phyloP scores from a whole-genome alignment of 371 early-diverging fungal genomes.

The Mucor indicus region DNA sequence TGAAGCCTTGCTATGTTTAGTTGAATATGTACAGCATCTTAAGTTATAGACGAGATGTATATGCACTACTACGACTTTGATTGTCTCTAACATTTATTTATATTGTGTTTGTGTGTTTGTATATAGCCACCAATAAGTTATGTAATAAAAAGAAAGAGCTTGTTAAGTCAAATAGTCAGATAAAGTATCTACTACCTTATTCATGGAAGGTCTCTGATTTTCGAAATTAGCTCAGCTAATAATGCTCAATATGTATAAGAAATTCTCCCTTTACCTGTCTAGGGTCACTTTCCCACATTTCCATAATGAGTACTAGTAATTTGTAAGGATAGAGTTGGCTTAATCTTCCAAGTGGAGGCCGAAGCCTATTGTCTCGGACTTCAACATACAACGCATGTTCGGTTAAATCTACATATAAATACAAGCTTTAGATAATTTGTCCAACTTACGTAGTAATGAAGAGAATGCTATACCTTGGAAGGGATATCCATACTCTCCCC shows the following conservation, averaged over 20 bases:
- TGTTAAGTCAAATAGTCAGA: constrained; percentile 20
- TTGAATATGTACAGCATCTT: no score
- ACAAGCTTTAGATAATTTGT: no score
- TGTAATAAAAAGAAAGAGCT: no score
- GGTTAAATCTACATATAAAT: constrained; percentile 24
- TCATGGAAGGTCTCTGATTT: constrained; percentile 22
- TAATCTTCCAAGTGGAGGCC: constrained; percentile 63
- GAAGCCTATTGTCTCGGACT: constrained; percentile 57
- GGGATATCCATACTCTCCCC: constrained; percentile 72
- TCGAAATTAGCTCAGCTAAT: background rate
- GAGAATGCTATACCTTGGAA: constrained; percentile 67
- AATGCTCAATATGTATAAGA: background rate
- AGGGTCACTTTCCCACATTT: constrained; percentile 74
- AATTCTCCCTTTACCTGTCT: constrained; percentile 29
- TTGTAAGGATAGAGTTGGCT: constrained; percentile 52
- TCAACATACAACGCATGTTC: constrained; percentile 40
- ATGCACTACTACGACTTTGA: no score
- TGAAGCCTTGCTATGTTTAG: no score
- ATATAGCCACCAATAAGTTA: no score
- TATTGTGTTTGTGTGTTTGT: no score
- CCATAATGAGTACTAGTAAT: constrained; percentile 60
- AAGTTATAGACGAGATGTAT: no score
- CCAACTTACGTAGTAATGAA: no score
- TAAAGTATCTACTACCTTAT: constrained; percentile 20
- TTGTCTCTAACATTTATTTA: no score